Base-by-base conservation (phyloP, 179 eudicot genomes). In the Beta macrorhiza region DNA sequence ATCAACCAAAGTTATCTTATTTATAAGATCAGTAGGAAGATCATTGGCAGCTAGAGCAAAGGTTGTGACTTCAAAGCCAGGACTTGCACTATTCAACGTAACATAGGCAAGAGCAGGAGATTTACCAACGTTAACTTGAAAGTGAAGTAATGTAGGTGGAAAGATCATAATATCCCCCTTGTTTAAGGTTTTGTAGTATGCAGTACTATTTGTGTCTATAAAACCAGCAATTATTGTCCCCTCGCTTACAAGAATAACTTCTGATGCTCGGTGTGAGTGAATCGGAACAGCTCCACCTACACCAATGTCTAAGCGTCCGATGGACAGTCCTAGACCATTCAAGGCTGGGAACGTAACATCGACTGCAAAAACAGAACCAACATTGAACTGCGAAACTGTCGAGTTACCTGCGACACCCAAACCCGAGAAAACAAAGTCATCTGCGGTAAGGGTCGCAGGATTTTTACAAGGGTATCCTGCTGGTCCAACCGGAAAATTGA, bases 211-310 rank as follows among this genome's bases (percentile, higher is more conserved):
- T 9, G 67, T 25, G 44, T 32, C 79, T 11, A 81, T 81, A 42
- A 81, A 81, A 7, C 83, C 79, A 1, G 74, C 78, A 55, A 74
- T 19, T 4, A 82, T 78, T 14, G 73, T 44, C 5, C 82, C 85
- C 14, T 82, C 67, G 1, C 73, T 42, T 12, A 78, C 73, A 7
- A 78, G 7, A 15, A 82, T 44, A 0, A 78, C 4, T 56, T 82
- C 82, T 0, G 85, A 82, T 14, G 47, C 63, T 5, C 85, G 51
- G 51, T 82, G 85, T 9, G 78, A 7, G 51, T 82, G 85, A 7
- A 78, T 7, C 0, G 85, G 68, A 19, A 72, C 45, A 0, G 68
- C 76, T 14, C 84, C 83, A 17, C 75, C 75, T 45, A 81, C 83
- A 11, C 32, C 83, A 2, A 82, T 6, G 74, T 82, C 84, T 63